These are phyloP conservation scores for Knoxdaviesia proteae DNA, from an alignment of 2,329 filamentous ascomycete species.

Conservation along the genomic window DNA sequence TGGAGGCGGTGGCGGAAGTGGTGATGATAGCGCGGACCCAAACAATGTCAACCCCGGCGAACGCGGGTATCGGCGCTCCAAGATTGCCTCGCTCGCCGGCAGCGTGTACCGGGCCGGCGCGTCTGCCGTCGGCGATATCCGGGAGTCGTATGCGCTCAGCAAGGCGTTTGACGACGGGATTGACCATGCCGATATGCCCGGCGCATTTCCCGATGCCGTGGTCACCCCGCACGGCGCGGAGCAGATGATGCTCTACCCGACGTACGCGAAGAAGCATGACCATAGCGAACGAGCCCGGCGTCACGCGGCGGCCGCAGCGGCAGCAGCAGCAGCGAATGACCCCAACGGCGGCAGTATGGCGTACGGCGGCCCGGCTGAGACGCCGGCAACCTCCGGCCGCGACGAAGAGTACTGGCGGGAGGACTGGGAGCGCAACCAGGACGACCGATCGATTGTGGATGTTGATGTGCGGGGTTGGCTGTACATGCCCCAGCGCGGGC, in stretches of 20 bases:
- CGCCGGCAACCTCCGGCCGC: conserved; percentile 10
- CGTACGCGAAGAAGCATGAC: conserved; percentile 61
- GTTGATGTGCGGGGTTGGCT: conserved; percentile 94
- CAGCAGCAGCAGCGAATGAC: conserved; percentile 9
- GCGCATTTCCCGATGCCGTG: conserved; percentile 67
- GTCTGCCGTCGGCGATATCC: conserved; percentile 35
- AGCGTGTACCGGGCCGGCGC: conserved; percentile 35
- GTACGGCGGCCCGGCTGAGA: conserved; percentile 1
- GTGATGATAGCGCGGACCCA: conserved; percentile 3
- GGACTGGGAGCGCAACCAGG: conserved; percentile 62
- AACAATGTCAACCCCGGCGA: conserved; percentile 18
- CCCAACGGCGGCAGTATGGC: conserved; percentile 8
- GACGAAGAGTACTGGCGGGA: conserved; percentile 57
- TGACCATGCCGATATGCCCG: conserved; percentile 32
- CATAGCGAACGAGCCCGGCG: conserved; percentile 17
- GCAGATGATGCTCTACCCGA: conserved; percentile 89
- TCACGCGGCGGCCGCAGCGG: conserved; percentile 7
- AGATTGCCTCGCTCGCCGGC: conserved; percentile 45
- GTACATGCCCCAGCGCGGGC: conserved; percentile 67
- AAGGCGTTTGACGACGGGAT: conserved; percentile 13
- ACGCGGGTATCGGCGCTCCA: conserved; percentile 54
- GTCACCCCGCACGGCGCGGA: conserved; percentile 63
- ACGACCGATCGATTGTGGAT: conserved; percentile 71
- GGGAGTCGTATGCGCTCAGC: conserved; percentile 36
- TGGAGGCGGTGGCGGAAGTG: conserved; percentile 3